A percentile compares a stretch with the other conserved stretches of the same genome.
phyloP scores from a whole-genome alignment of 176 grass and related monocot species.

The Typha latifolia region DNA sequence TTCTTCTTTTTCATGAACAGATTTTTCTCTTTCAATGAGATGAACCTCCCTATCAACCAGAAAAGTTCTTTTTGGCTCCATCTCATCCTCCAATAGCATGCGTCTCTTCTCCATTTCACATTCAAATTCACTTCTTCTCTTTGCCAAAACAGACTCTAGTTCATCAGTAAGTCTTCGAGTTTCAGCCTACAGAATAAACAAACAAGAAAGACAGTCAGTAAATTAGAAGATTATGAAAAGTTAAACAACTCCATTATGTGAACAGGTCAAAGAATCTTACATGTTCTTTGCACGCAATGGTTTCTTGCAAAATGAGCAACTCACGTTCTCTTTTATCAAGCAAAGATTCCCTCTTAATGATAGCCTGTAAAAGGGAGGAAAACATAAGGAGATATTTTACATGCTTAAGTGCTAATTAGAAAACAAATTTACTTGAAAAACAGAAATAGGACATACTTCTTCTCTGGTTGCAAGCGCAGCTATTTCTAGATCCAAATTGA shows the following conservation, averaged over 20 bases:
- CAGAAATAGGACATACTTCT: conserved; percentile 45
- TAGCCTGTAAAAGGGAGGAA: conserved; percentile 30
- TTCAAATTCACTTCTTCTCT: conserved; percentile 57
- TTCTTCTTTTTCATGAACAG: conserved; percentile 31
- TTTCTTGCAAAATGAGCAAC: conserved; percentile 74
- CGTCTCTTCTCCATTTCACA: conserved; percentile 44
- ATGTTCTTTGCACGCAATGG: conserved; percentile 62
- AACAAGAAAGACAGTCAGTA: conserved; percentile 6
- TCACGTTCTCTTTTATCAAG: conserved; percentile 74
- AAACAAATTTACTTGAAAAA: neutral
- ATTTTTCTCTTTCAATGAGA: conserved; percentile 36
- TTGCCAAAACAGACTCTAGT: conserved; percentile 39
- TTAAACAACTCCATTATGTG: neutral
- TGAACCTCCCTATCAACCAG: conserved; percentile 39
- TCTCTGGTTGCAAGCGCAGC: conserved; percentile 56
- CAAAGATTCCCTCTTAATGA: conserved; percentile 52
- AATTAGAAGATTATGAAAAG: neutral
- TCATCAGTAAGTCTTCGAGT: conserved; percentile 55
- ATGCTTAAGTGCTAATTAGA: conserved; percentile 4
- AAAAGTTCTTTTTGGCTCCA: conserved; percentile 25
- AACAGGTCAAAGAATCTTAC: conserved; percentile 26
- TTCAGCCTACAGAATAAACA: conserved; percentile 44
- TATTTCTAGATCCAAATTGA: conserved; percentile 55
- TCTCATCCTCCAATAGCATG: conserved; percentile 39
- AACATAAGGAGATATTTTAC: neutral